Evolutionary conservation across 768 basidiomycete genomes (phyloP), one percentile per base, ranked within the genome.

Genomic region (Psilocybe subaeruginosa): DNA sequence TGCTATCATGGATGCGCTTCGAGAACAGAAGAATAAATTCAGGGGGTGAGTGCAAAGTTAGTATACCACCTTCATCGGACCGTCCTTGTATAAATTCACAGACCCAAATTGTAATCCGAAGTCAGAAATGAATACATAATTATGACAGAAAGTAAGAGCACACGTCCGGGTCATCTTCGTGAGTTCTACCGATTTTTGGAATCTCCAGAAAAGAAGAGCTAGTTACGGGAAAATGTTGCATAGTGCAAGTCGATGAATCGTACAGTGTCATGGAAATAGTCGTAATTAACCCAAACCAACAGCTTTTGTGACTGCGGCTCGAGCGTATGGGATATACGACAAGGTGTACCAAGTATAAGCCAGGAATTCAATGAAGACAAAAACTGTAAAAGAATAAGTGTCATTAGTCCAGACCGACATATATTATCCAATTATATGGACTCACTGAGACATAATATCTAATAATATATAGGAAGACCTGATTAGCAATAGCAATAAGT

Each of bases 291-390:
- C 76, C 61, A 83, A 68, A 11, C 83, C 89, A 59, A 93, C 78
- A 33, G 85, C 72, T 72, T 86, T 92, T 60, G 85, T 78, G 46
- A 92, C 85, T 11, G 88, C 89, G 1, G 86, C 72, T 57, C 95
- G 84, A 2, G 95, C 95, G 68, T 96, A 97, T 2, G 95, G 95
- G 67, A 98, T 93, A 77, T 96, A 97, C 6, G 89, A 90, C 31
- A 92, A 76, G 54, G 84, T 86, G 73, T 91, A 96, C 94, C 95
- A 97, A 19, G 90, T 86, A 75, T 91, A 97, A 5, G 95, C 95
- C 59, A 97, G 80, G 74, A 92, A 97, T 74, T 96, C 89, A 73
- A 97, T 79, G 75, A 97, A 82, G 61, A 97, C 95, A 73, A 97
- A 93, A 60, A 95, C 92, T 93, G 75, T 49, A 23, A 45, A 41